Percentiles rank a stretch among this genome's conserved stretches.
Evolutionary conservation across 2,329 filamentous ascomycete species (phyloP).

Genomic region (Colletotrichum tofieldiae): DNA sequence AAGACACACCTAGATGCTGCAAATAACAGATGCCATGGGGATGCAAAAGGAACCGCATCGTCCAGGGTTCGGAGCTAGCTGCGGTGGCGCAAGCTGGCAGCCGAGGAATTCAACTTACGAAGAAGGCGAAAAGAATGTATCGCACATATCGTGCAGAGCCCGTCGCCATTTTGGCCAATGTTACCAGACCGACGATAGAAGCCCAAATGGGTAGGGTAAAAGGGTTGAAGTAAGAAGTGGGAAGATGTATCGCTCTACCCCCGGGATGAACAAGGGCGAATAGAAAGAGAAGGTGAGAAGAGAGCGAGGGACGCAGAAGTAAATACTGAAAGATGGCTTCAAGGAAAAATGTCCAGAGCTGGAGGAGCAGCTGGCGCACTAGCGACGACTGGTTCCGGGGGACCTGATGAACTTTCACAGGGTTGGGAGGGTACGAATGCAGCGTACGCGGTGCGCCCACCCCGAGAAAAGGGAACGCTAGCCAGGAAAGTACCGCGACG

Average conservation of each 20-base stretch:
- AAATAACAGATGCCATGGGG: neutral
- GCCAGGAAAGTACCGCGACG: slow-evolving; percentile 26
- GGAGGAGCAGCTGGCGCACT: slow-evolving; percentile 16
- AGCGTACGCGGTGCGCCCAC: slow-evolving; percentile 20
- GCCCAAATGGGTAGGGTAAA: neutral
- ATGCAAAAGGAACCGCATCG: neutral
- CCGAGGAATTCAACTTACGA: slow-evolving; percentile 71
- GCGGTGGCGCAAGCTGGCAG: slow-evolving; percentile 5
- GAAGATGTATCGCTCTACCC: slow-evolving; percentile 10
- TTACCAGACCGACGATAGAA: slow-evolving; percentile 31
- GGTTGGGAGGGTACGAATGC: slow-evolving; percentile 38
- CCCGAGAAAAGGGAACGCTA: slow-evolving; percentile 36
- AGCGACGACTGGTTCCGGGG: slow-evolving; percentile 12
- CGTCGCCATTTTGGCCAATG: slow-evolving; percentile 68
- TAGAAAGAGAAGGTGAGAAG: neutral
- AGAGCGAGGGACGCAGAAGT: neutral
- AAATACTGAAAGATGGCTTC: slow-evolving; percentile 25
- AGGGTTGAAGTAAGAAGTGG: slow-evolving; percentile 17
- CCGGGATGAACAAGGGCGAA: slow-evolving; percentile 7
- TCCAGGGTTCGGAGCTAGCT: neutral
- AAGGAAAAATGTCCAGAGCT: slow-evolving; percentile 38
- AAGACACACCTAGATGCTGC: neutral
- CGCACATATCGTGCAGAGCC: slow-evolving; percentile 82
- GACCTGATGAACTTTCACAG: slow-evolving; percentile 31
- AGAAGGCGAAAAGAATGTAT: slow-evolving; percentile 85